phyloP scores from a whole-genome alignment of 306 rosid genomes.

The Amphicarpaea edgeworthii region DNA sequence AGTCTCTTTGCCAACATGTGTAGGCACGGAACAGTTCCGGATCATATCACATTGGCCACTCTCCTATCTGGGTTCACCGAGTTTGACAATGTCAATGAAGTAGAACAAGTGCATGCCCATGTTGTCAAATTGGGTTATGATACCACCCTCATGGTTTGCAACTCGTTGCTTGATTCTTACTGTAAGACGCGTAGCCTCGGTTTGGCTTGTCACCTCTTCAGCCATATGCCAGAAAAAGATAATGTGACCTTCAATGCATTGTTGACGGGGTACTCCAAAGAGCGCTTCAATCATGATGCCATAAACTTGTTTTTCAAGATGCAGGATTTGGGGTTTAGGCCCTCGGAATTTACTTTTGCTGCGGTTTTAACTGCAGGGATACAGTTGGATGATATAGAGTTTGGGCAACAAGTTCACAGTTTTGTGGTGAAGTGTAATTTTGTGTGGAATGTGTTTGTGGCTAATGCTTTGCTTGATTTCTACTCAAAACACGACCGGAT shows the following conservation, averaged over 20 bases:
- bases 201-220: constrained; percentile 65
- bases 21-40: constrained; percentile 60
- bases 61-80: constrained; percentile 77
- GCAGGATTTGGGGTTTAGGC: constrained; percentile 65
- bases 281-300: constrained; percentile 68
- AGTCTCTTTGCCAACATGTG: constrained; percentile 71
- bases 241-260: constrained; percentile 79
- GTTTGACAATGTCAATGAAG: constrained; percentile 55
- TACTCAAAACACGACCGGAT: constrained; percentile 74
- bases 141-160: constrained; percentile 73
- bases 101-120: constrained; percentile 71
- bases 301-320: constrained; percentile 66
- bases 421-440: constrained; percentile 69
- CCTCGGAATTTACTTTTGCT: constrained; percentile 86
- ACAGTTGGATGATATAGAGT: constrained; percentile 62
- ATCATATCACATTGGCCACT: constrained; percentile 79
- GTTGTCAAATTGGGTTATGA: constrained; percentile 68
- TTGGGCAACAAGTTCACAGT: constrained; percentile 81
- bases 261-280: constrained; percentile 79
- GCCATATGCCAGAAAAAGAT: constrained; percentile 65
- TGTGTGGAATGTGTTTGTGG: constrained; percentile 82
- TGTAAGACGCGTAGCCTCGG: constrained; percentile 66
- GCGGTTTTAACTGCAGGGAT: constrained; percentile 72
- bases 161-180: constrained; percentile 85
- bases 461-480: constrained; percentile 90